Conservation (phyloP, 306 rosid species). For the Alnus glutinosa region DNA sequence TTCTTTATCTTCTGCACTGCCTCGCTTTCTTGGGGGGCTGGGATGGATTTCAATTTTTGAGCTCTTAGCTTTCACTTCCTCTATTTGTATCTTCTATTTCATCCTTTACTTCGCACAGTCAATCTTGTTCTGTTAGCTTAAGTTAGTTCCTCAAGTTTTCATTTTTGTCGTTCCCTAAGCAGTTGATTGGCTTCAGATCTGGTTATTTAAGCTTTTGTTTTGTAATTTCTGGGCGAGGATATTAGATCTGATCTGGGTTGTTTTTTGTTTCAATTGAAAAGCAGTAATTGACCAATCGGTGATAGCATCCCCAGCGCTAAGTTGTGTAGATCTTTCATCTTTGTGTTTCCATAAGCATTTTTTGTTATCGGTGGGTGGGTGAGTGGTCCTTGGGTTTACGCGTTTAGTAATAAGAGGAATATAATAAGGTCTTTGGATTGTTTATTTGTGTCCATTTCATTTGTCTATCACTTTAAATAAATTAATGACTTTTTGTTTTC, state of each 20-base stretch:
- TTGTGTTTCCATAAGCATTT: background rate
- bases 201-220: background rate
- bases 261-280: background rate
- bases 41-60: background rate
- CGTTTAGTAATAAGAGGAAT: background rate
- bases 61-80: background rate
- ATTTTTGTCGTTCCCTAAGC: background rate
- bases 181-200: conserved; percentile 7
- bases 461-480: background rate
- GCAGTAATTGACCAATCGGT: background rate
- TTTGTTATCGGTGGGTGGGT: background rate
- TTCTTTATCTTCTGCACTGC: background rate
- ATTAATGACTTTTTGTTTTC: background rate
- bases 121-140: background rate
- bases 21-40: conserved; percentile 9
- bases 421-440: background rate
- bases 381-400: background rate
- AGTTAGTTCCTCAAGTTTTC: background rate
- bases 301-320: background rate
- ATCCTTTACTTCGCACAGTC: background rate
- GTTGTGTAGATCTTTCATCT: background rate
- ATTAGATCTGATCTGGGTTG: background rate
- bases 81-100: background rate
- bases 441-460: background rate
- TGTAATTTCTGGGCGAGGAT: conserved; percentile 6